These are phyloP conservation scores for Backusella sp. DNA, from an alignment of 192 early-diverging fungal species.

Conservation along the genomic window DNA sequence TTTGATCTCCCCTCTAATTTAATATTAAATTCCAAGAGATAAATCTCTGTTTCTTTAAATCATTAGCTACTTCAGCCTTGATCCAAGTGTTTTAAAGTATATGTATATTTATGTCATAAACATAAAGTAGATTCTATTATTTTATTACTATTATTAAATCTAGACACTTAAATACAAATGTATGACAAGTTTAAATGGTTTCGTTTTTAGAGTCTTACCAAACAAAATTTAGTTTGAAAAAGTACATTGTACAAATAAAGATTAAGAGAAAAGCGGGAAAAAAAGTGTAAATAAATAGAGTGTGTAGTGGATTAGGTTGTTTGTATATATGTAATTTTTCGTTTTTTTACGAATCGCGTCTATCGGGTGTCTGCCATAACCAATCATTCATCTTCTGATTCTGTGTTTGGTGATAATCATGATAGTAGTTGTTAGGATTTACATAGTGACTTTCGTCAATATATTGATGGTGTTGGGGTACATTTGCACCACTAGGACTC, in stretches of 20 bases:
- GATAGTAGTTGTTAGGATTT: not conserved
- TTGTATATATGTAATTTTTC: not conserved
- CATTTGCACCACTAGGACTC: not conserved
- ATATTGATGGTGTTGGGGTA: not conserved
- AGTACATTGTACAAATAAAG: conserved; percentile 1
- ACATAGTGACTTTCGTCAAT: not conserved
- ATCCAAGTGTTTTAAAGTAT: not conserved
- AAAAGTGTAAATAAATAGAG: not conserved
- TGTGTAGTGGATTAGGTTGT: not conserved
- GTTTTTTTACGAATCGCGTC: not conserved
- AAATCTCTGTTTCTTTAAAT: not conserved
- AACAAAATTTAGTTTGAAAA: not conserved
- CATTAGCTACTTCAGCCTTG: not conserved
- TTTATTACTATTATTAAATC: not conserved
- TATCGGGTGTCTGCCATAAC: conserved; percentile 20
- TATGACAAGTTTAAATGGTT: not conserved
- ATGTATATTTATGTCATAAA: not conserved
- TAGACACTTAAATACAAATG: not conserved
- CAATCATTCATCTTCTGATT: conserved; percentile 2
- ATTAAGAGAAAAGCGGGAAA: not conserved
- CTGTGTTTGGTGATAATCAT: not conserved
- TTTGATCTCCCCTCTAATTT: not conserved
- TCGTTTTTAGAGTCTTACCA: not conserved
- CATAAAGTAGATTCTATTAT: not conserved
- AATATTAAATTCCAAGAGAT: not conserved